phyloP scores from a whole-genome alignment of 2,329 filamentous ascomycete species.

The Phoma sp. region DNA sequence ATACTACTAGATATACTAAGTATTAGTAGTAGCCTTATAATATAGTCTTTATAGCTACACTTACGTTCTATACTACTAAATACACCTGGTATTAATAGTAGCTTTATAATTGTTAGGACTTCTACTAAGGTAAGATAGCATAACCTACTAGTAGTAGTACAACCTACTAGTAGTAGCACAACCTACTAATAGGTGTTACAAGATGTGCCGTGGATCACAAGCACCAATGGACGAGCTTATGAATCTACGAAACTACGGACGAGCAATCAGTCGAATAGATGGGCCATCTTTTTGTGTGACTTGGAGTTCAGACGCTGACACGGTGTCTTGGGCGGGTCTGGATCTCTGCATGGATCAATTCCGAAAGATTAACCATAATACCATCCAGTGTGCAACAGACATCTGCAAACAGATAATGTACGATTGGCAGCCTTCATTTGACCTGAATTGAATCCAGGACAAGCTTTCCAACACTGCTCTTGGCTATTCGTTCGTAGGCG shows the following conservation, averaged over 20 bases:
- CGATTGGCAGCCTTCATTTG: background rate
- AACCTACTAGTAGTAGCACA: too few species aligned
- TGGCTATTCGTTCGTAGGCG: background rate
- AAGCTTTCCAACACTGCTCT: conserved; percentile 1
- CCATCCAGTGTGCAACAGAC: background rate
- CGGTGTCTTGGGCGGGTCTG: background rate
- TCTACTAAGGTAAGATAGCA: too few species aligned
- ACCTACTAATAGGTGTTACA: too few species aligned
- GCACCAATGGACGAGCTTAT: conserved; percentile 2
- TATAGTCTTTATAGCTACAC: too few species aligned
- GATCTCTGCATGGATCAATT: background rate
- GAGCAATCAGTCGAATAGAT: background rate
- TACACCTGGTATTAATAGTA: background rate
- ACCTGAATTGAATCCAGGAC: background rate
- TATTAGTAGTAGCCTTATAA: too few species aligned
- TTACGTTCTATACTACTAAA: background rate
- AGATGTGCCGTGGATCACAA: conserved; percentile 2
- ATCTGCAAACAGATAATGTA: background rate
- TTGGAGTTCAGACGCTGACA: background rate
- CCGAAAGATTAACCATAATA: background rate
- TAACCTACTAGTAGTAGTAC: too few species aligned
- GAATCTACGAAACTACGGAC: conserved; percentile 1
- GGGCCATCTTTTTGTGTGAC: background rate
- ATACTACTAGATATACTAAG: too few species aligned
- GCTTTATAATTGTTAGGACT: background rate